Conservation (phyloP, 2,329 filamentous ascomycete species). For the Lachnum nothofagi region DNA sequence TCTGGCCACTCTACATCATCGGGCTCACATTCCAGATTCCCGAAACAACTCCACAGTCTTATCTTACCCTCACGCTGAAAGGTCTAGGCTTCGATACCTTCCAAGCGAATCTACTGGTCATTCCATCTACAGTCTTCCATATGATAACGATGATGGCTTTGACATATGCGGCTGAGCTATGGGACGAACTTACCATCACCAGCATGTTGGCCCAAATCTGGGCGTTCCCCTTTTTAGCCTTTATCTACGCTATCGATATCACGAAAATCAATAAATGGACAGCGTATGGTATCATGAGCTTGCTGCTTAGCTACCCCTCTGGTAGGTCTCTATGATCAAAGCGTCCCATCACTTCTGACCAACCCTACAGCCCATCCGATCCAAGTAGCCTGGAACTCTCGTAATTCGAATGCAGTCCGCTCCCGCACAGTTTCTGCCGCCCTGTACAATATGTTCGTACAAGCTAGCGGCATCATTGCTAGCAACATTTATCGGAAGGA, state of each 20-base stretch:
- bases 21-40: slow-evolving; percentile 32
- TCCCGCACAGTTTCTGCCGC: slow-evolving; percentile 58
- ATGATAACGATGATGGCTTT: slow-evolving; percentile 34
- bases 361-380: slow-evolving; percentile 40
- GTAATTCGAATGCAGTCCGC: slow-evolving; percentile 58
- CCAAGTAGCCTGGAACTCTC: slow-evolving; percentile 44
- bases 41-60: slow-evolving; percentile 15
- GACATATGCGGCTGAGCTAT: slow-evolving; percentile 43
- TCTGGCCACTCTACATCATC: slow-evolving; percentile 46
- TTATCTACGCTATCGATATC: slow-evolving; percentile 18
- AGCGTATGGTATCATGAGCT: slow-evolving; percentile 13
- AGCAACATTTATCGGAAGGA: slow-evolving; percentile 38
- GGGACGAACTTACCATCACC: slow-evolving; percentile 35
- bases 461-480: slow-evolving; percentile 38
- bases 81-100: slow-evolving; percentile 34
- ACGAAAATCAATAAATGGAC: slow-evolving; percentile 16
- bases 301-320: slow-evolving; percentile 6
- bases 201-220: slow-evolving; percentile 35
- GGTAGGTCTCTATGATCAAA: background rate
- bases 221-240: slow-evolving; percentile 36
- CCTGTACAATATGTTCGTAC: slow-evolving; percentile 54
- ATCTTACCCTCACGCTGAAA: slow-evolving; percentile 25
- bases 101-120: slow-evolving; percentile 42
- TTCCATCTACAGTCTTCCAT: slow-evolving; percentile 41
- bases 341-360: slow-evolving; percentile 8